Percentiles rank a stretch among this genome's conserved stretches.
phyloP scores from a whole-genome alignment of 139 green algal species.

The Trebouxia sp. region DNA sequence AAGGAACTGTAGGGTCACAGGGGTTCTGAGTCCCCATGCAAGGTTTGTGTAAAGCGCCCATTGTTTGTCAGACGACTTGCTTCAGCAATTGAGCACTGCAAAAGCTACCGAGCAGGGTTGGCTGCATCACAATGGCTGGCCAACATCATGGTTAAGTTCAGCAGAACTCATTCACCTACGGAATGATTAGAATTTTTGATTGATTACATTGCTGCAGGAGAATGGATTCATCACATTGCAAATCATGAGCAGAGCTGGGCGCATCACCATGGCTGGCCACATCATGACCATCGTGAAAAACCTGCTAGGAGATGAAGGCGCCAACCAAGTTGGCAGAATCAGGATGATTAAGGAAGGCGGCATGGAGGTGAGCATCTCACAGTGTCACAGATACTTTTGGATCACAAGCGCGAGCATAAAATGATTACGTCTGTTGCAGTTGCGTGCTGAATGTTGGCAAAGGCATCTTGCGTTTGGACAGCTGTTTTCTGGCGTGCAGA shows the following conservation, averaged over 20 bases:
- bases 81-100: no score
- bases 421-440: no score
- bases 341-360: constrained; percentile 48
- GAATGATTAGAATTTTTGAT: neutral
- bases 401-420: no score
- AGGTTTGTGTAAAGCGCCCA: no score
- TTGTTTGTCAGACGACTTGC: no score
- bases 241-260: constrained; percentile 48
- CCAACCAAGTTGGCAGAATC: constrained; percentile 59
- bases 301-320: constrained; percentile 33
- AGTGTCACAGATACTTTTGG: no score
- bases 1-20: no score
- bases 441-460: neutral
- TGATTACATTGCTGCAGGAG: constrained; percentile 53
- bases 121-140: no score
- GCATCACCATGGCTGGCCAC: constrained; percentile 52
- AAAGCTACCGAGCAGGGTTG: no score
- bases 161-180: no score
- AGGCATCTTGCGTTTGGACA: neutral
- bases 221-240: constrained; percentile 69
- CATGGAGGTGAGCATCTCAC: constrained; percentile 25
- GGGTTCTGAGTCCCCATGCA: no score
- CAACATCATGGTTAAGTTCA: no score
- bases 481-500: neutral
- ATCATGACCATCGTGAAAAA: constrained; percentile 55